phyloP scores from a whole-genome alignment of 441 rosid species.

The Capsella rubella region DNA sequence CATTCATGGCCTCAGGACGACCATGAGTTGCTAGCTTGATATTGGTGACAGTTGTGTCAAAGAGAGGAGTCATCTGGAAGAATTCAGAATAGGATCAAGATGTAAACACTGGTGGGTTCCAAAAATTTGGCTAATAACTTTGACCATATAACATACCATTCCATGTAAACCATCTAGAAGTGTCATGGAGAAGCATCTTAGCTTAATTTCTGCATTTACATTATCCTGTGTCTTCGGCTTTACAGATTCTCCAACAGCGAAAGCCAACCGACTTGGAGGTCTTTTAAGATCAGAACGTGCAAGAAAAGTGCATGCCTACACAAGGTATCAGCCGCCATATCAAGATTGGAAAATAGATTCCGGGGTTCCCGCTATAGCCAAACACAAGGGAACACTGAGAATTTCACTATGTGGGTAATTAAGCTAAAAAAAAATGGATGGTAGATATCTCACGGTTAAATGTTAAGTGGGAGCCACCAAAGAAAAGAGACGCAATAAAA shows the following conservation, averaged over 20 bases:
- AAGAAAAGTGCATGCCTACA: constrained; percentile 97
- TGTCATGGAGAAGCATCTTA: constrained; percentile 89
- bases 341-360: constrained; percentile 24
- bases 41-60: constrained; percentile 90
- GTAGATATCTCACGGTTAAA: constrained; percentile 21
- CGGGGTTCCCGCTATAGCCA: too few relatives aligned
- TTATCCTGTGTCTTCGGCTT: constrained; percentile 93
- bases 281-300: constrained; percentile 90
- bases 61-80: constrained; percentile 92
- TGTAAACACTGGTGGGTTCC: constrained; percentile 25
- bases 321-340: constrained; percentile 40
- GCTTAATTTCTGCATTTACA: constrained; percentile 84
- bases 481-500: constrained; percentile 26
- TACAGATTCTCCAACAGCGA: constrained; percentile 83
- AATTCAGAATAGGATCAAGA: constrained; percentile 42
- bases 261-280: constrained; percentile 86
- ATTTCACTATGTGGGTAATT: constrained; percentile 19
- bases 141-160: constrained; percentile 67
- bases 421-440: constrained; percentile 26
- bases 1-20: constrained; percentile 94
- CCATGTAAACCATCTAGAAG: constrained; percentile 91
- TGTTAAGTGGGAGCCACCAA: constrained; percentile 12
- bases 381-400: too few relatives aligned
- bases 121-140: constrained; percentile 29
- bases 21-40: constrained; percentile 99